These are phyloP conservation scores for Heimioporus punctisporus DNA, from an alignment of 1,284 basidiomycete species.

Conservation along the genomic window DNA sequence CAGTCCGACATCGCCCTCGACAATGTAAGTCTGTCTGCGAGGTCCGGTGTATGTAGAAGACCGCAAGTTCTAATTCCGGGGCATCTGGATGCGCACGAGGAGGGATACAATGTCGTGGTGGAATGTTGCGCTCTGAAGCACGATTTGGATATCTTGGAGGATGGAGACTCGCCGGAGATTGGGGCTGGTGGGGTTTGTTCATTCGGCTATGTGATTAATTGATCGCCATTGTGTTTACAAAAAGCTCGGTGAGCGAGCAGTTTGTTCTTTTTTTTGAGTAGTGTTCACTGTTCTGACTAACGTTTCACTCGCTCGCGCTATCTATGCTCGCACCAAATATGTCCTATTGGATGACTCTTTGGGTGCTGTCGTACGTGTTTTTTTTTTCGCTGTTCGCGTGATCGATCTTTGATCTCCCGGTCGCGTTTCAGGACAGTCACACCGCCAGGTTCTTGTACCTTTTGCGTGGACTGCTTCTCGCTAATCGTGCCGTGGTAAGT, in stretches of 20 bases:
- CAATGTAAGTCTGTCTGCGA: slow-evolving; percentile 11
- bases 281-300: slow-evolving; percentile 27
- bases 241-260: slow-evolving; percentile 48
- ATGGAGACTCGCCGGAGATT: slow-evolving; percentile 37
- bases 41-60: slow-evolving; percentile 27
- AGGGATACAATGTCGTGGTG: slow-evolving; percentile 44
- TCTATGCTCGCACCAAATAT: slow-evolving; percentile 53
- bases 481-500: slow-evolving; percentile 58
- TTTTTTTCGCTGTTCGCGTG: too few relatives aligned
- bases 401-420: too few relatives aligned
- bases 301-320: slow-evolving; percentile 58
- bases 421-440: slow-evolving; percentile 69
- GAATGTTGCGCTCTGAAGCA: slow-evolving; percentile 64
- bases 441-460: slow-evolving; percentile 60
- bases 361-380: slow-evolving; percentile 51
- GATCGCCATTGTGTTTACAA: slow-evolving; percentile 28
- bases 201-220: neutral
- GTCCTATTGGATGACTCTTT: slow-evolving; percentile 62
- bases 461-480: slow-evolving; percentile 55
- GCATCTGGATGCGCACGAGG: slow-evolving; percentile 51
- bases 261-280: too few relatives aligned
- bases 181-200: slow-evolving; percentile 29
- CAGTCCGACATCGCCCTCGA: slow-evolving; percentile 44
- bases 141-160: slow-evolving; percentile 54
- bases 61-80: slow-evolving; percentile 54